A percentile compares a stretch with the other conserved stretches of the same genome.
These are phyloP conservation scores for Mycena amicta DNA, from an alignment of 768 basidiomycete species.

Conservation along the genomic window DNA sequence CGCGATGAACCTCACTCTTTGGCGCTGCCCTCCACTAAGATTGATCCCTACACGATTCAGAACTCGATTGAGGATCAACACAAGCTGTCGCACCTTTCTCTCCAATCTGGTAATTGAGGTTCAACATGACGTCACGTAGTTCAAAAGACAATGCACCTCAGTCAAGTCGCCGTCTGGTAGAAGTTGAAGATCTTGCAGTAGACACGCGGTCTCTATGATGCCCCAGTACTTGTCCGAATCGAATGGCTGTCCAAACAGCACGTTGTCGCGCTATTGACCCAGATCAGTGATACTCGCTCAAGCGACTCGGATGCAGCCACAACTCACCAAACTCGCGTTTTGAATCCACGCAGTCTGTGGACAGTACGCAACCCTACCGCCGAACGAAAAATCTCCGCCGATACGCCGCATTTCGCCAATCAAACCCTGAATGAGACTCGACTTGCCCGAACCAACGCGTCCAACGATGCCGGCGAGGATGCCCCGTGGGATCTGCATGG, in stretches of 20 bases:
- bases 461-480: conserved; percentile 66
- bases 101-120: conserved; percentile 59
- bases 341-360: conserved; percentile 80
- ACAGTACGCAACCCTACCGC: conserved; percentile 69
- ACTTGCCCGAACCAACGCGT: conserved; percentile 71
- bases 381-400: conserved; percentile 56
- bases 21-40: conserved; percentile 60
- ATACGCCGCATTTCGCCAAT: conserved; percentile 70
- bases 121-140: not conserved
- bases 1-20: conserved; percentile 41
- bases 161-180: conserved; percentile 74
- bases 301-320: too few relatives aligned
- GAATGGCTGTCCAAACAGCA: conserved; percentile 66
- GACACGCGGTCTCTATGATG: conserved; percentile 57
- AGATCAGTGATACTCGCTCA: not conserved
- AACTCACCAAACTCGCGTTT: conserved; percentile 59
- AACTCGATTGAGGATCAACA: not conserved
- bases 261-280: conserved; percentile 57
- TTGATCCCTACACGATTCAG: too few relatives aligned
- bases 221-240: conserved; percentile 70
- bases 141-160: conserved; percentile 43
- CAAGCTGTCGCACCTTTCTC: conserved; percentile 47
- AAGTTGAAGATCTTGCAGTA: conserved; percentile 64
- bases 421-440: conserved; percentile 60
- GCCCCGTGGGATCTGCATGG: conserved; percentile 58